Base-by-base conservation (phyloP, 2,329 filamentous ascomycete genomes). In the Microcyclosporella mali region DNA sequence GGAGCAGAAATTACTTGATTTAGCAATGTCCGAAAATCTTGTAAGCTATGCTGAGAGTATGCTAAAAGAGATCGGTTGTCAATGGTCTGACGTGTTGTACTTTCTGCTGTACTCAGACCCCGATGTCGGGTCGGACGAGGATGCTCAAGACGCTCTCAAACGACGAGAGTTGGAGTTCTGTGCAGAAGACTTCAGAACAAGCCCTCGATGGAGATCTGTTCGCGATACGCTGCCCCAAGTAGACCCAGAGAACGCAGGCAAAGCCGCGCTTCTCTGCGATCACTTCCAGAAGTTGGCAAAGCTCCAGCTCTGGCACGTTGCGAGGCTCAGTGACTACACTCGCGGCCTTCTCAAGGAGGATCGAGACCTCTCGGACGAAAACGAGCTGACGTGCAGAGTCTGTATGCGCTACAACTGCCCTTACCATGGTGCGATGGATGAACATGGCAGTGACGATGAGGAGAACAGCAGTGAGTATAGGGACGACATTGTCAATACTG, bases 231-330 rank as follows among this genome's bases (percentile, higher is more conserved):
- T 70, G 2, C 50, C 56, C 3, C n/a, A 48, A 16, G 50, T 61
- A 1, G 51, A 28, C 1, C 33, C 54, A 3, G 46, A 42, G 3
- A 47, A 46, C 6, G 39, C 69, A 4, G 57, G 56, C 12, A 51
- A 59, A 37, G 60, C 66, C 7, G 65, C 60, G 10, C 41, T 64
- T 3, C 55, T 64, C 3, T 69, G 67, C 44, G 56, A 63, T 15
- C 56, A 55, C 4, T 67, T 70, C 27, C 49, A 62, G 12, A 51
- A 57, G 3, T 53, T 62, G 15, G 58, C 61, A 12, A 51, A 53
- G 1, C 62, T 70, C 40, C 65, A 61, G 29, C 44, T 70, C 2
- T 70, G 66, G 67, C 67, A 70, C 29, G 49, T 71, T 18, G 66
- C 60, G 12, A 49, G 61, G 37, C 58, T 58, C 31, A 59, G 57